Conservation (phyloP, 2,329 filamentous ascomycete species). For the Fusarium marasasianum region DNA sequence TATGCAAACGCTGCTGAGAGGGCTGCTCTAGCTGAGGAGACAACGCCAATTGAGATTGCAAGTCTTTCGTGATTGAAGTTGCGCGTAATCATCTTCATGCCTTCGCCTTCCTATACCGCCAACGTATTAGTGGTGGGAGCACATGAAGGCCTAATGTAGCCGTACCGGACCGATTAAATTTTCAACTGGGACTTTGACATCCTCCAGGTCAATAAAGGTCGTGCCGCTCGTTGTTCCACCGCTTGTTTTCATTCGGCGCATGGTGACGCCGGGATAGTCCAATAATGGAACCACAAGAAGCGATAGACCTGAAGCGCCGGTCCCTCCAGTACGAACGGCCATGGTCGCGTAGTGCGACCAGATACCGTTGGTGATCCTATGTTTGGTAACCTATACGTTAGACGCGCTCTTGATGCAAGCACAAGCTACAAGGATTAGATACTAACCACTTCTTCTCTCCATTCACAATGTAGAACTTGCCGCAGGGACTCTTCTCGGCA, state of each 20-base stretch:
- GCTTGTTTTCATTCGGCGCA: not conserved
- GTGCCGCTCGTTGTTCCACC: not conserved
- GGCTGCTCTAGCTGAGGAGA: not conserved
- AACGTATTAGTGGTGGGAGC: not conserved
- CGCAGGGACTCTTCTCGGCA: not conserved
- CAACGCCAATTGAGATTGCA: not conserved
- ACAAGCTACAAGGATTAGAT: accelerated
- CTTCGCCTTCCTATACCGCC: not conserved
- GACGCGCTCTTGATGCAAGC: accelerated
- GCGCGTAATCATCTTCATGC: not conserved
- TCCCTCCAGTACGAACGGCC: not conserved
- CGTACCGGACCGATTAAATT: not conserved
- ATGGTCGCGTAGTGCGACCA: not conserved
- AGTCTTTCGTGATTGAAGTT: not conserved
- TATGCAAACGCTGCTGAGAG: not conserved
- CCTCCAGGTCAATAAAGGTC: not conserved
- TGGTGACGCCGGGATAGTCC: not conserved
- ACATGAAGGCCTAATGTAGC: not conserved
- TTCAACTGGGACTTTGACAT: not conserved
- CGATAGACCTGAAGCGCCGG: not conserved
- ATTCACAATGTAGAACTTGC: not conserved
- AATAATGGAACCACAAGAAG: not conserved
- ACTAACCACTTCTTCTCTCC: not conserved
- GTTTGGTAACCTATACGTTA: accelerated
- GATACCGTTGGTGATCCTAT: not conserved